Conservation (phyloP, 768 basidiomycete genomes). For the Kwoniella heveanensis region DNA sequence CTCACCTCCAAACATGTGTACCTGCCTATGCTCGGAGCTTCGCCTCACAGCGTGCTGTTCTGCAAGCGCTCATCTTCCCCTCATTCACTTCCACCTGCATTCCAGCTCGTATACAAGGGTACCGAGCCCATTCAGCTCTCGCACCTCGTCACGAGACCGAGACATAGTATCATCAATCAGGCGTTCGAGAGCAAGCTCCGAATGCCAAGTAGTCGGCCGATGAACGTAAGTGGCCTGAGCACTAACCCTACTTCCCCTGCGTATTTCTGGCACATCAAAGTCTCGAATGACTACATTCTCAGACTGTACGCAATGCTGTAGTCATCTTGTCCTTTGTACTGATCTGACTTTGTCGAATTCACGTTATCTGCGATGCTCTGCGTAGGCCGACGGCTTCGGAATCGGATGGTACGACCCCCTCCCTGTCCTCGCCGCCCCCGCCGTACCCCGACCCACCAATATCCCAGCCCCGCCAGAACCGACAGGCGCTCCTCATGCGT, state of each 20-base stretch:
- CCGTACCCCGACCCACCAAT: constrained; percentile 19
- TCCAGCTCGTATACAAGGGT: constrained; percentile 84
- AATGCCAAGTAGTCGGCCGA: constrained; percentile 44
- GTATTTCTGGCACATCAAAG: too few species aligned
- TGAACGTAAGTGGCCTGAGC: constrained; percentile 52
- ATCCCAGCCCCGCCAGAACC: constrained; percentile 15
- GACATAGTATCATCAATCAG: constrained; percentile 95
- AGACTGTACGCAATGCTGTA: too few species aligned
- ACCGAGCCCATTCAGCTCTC: constrained; percentile 88
- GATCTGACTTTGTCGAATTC: too few species aligned
- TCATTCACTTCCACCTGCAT: not conserved
- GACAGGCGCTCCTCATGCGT: not conserved
- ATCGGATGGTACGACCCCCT: constrained; percentile 98
- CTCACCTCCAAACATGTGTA: too few species aligned
- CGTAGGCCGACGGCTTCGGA: constrained; percentile 78
- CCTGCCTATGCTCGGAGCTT: too few species aligned
- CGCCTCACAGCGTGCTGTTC: too few species aligned
- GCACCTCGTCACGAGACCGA: constrained; percentile 89
- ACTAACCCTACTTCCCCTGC: too few species aligned
- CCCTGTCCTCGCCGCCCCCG: constrained; percentile 7
- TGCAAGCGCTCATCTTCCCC: too few species aligned
- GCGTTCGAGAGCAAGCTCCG: constrained; percentile 92
- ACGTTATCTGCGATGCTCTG: too few species aligned
- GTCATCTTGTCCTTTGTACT: too few species aligned
- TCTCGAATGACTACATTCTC: too few species aligned